Conservation (phyloP, 2,329 filamentous ascomycete species). For the Aotearoamyces nothofagi region DNA sequence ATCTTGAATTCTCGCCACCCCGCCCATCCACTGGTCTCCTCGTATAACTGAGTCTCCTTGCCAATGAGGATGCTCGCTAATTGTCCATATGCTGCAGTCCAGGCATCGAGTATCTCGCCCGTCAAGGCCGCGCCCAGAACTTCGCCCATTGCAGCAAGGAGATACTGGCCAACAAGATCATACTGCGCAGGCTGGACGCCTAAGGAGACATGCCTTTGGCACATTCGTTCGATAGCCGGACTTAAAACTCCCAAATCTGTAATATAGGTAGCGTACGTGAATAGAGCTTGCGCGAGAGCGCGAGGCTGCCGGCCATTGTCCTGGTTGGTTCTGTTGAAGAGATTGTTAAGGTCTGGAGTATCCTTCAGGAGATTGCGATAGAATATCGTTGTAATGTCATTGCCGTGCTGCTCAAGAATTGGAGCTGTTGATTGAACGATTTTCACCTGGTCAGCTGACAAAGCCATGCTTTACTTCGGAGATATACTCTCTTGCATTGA, state of each 20-base stretch:
- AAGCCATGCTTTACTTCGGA: too few relatives aligned
- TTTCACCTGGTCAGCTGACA: constrained; percentile 48
- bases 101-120: constrained; percentile 50
- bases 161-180: constrained; percentile 49
- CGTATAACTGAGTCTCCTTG: constrained; percentile 47
- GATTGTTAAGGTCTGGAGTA: constrained; percentile 48
- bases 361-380: constrained; percentile 53
- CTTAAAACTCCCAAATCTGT: constrained; percentile 48
- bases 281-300: constrained; percentile 54
- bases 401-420: constrained; percentile 52
- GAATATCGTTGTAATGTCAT: constrained; percentile 54
- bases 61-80: constrained; percentile 57
- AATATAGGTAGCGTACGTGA: constrained; percentile 59
- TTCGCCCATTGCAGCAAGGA: constrained; percentile 50
- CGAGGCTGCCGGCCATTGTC: constrained; percentile 49
- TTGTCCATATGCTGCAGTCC: constrained; percentile 56
- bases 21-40: constrained; percentile 27
- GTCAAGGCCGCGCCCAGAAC: constrained; percentile 56
- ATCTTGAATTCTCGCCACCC: constrained; percentile 40
- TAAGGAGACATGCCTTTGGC: constrained; percentile 63
- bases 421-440: constrained; percentile 69
- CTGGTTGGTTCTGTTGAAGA: constrained; percentile 61
- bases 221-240: constrained; percentile 49
- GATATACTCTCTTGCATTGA: too few relatives aligned
- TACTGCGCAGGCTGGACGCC: constrained; percentile 57